These are phyloP conservation scores for Podospora tetraspora DNA, from an alignment of 495 filamentous ascomycete species.

Conservation along the genomic window DNA sequence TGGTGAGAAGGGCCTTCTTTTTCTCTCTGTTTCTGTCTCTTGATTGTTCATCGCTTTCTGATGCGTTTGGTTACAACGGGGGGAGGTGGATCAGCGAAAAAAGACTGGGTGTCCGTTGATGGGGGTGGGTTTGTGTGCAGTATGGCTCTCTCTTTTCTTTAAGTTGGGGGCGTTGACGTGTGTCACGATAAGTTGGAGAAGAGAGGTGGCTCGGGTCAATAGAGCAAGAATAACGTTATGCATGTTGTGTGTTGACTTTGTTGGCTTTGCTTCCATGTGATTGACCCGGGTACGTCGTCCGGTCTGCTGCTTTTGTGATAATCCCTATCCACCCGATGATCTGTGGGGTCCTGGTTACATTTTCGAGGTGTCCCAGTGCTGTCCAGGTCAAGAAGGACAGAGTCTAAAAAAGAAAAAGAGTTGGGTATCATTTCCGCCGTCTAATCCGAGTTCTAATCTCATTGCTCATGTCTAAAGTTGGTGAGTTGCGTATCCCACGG, in stretches of 20 bases:
- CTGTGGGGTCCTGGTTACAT: background rate
- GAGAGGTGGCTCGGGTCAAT: background rate
- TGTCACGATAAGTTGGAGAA: background rate
- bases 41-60: background rate
- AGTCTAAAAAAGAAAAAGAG: background rate
- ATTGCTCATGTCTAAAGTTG: background rate
- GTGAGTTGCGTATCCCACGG: background rate
- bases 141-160: background rate
- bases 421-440: conserved; percentile 3
- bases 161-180: background rate
- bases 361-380: background rate
- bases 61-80: background rate
- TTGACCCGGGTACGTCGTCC: background rate
- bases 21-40: background rate
- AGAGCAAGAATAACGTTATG: background rate
- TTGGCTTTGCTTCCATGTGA: background rate
- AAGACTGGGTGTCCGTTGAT: background rate
- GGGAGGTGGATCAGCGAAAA: background rate
- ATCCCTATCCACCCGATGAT: background rate
- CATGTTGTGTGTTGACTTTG: background rate
- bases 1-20: background rate
- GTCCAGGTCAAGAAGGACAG: background rate
- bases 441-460: background rate
- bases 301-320: background rate
- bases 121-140: background rate